These are phyloP conservation scores for Aspergillus fructus DNA, from an alignment of 2,329 filamentous ascomycete species.

Conservation along the genomic window DNA sequence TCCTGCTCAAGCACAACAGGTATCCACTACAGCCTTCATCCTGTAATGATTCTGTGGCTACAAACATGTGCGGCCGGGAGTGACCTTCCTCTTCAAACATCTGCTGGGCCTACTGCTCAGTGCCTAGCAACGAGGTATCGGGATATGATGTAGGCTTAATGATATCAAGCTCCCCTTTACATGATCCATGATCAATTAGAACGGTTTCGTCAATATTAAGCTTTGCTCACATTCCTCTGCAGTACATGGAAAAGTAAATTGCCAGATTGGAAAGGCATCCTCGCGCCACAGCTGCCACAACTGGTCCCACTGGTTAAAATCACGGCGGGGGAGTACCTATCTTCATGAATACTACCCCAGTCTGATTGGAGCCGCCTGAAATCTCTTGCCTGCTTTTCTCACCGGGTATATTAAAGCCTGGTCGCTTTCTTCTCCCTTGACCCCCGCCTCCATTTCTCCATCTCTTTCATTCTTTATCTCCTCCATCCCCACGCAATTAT, in stretches of 20 bases:
- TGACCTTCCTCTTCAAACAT: not conserved
- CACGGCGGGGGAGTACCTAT: not conserved
- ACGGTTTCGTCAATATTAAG: not conserved
- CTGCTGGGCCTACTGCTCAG: not conserved
- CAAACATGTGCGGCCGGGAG: not conserved
- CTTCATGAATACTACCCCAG: not conserved
- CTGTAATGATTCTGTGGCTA: not conserved
- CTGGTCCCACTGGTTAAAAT: slow-evolving; percentile 4
- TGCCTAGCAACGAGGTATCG: not conserved
- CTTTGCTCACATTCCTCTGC: not conserved
- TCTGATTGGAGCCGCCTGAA: not conserved
- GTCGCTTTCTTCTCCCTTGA: not conserved
- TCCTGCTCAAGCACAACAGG: not conserved
- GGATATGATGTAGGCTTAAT: too few relatives aligned
- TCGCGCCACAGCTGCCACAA: not conserved
- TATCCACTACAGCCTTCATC: not conserved
- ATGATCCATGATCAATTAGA: not conserved
- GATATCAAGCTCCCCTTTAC: not conserved
- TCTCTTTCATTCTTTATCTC: slow-evolving; percentile 2
- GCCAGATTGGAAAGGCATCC: not conserved
- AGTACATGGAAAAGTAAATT: not conserved
- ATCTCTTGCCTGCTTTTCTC: slow-evolving; percentile 3
- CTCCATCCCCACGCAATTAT: not conserved
- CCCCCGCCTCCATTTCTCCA: not conserved
- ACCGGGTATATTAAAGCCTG: not conserved